Evolutionary conservation across 2,329 filamentous ascomycete species (phyloP), one percentile per base, ranked within the genome.

Genomic region (Fusarium torreyae): DNA sequence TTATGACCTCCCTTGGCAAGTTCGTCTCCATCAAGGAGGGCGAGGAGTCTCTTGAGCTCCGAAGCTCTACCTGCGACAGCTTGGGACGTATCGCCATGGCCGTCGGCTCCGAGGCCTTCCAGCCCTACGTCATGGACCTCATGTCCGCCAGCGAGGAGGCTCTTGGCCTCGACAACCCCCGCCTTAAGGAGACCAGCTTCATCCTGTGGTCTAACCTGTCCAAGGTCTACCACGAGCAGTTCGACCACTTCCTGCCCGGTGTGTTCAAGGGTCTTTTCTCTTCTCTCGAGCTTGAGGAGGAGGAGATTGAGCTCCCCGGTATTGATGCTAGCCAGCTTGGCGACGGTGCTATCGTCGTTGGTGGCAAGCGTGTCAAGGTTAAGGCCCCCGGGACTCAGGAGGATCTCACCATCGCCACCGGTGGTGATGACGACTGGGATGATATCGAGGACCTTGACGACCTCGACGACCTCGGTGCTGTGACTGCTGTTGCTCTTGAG

Each of bases 141-240:
- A 97, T 99, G 92, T 87, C 91, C 75, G 92, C 95, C 15, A 97
- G 93, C 71, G 94, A 98, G 81, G 94, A 98, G 81, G 94, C 92
- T 57, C 87, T 98, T 3, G 86, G 92, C 73, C 89, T 99, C 4
- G 94, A 94, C 74, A 94, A 98, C 82, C 92, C 94, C 42, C 89
- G 94, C 59, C 89, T 98, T 52, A 93, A 94, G 80, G 96, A 99
- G 85, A 98, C 94, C 66, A 97, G 94, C 78, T 99, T 97, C 83
- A 97, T 98, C 67, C 87, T 99, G 56, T 99, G 96, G 95, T 94
- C 93, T 70, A 94, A 93, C 40, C 90, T 99, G 77, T 92, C 95
- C 67, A 97, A 97, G 84, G 94, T 98, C 11, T 98, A 98, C 81
- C 91, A 92, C 75, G 92, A 93, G 76, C 86, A 94, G 56, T 95